phyloP scores from a whole-genome alignment of 2,329 filamentous ascomycete species.

The Aspergillus brasiliensis region DNA sequence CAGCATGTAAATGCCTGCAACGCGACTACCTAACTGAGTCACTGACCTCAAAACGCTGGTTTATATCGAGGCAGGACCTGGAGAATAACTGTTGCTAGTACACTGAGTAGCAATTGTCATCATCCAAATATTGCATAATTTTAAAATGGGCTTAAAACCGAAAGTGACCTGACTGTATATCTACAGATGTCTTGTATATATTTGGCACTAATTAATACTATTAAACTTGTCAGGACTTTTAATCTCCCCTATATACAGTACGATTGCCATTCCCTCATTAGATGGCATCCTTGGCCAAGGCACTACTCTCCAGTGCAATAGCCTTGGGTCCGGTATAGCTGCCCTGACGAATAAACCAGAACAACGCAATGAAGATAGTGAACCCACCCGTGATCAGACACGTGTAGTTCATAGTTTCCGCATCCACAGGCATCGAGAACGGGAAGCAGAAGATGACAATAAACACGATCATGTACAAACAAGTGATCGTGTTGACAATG shows the following conservation, averaged over 20 bases:
- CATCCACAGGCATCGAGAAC: conserved; percentile 44
- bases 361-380: conserved; percentile 47
- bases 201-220: too few relatives aligned
- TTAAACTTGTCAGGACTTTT: neutral
- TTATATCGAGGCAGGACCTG: too few relatives aligned
- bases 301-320: neutral
- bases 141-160: too few relatives aligned
- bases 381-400: conserved; percentile 52
- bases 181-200: too few relatives aligned
- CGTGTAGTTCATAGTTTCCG: conserved; percentile 53
- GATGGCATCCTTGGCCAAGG: conserved; percentile 1
- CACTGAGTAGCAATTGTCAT: too few relatives aligned
- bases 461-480: conserved; percentile 54
- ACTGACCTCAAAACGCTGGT: too few relatives aligned
- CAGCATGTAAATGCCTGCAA: too few relatives aligned
- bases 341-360: conserved; percentile 34
- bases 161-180: too few relatives aligned
- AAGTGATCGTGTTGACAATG: conserved; percentile 49
- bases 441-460: conserved; percentile 59
- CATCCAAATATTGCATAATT: too few relatives aligned
- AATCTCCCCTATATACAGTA: neutral
- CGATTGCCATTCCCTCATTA: neutral
- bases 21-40: too few relatives aligned
- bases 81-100: too few relatives aligned
- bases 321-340: conserved; percentile 23